Base-by-base conservation (phyloP, 192 early-diverging fungal species). In the Podila epicladia region DNA sequence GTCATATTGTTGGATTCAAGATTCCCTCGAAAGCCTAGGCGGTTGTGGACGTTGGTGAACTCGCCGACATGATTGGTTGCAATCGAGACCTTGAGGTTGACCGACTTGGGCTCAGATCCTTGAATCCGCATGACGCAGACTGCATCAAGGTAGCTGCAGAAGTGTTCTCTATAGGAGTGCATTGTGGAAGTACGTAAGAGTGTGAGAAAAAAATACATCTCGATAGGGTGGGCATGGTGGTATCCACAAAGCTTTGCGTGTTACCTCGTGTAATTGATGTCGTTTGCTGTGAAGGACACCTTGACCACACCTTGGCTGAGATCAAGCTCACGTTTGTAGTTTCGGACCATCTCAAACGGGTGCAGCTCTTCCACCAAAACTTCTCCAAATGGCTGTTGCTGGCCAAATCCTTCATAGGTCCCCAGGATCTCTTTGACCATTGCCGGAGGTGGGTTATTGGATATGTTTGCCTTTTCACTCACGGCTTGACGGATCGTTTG, bases 111-210 rank as follows among this genome's bases (percentile, higher is more conserved):
- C 55, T 64, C 22, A 2, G 77, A 80, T 28, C 35, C 60, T 51
- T 64, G 28, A 2, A 80, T 59, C 15, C 77, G 65, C 77, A 80
- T 80, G 0, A 78, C 48, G 53, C 82, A 83, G 9, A 74, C 71
- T 15, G 61, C 50, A 20, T 83, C 82, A 3, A 72, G 72, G 55
- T 58, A 77, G 15, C 75, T 78, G 51, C 82, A 83, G 69, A 78
- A 78, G 49, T 80, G 71, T 45, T 80, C 77, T 31, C 77, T 80
- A 65, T 55, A 6, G 53, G 24, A n/a, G 17, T 55, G 24, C 6
- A 55, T n/a, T 55, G n/a, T 24, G 20, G 53, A 24, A 55, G 26
- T 26, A 53, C n/a, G 50, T n/a, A 53, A 55, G 53, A 24, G n/a
- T 17, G 41, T 45, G 41, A 15, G 53, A 55, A 9, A 55, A 55